Base-by-base conservation (phyloP, 805 yeast species). In the Alloascoidea africana region DNA sequence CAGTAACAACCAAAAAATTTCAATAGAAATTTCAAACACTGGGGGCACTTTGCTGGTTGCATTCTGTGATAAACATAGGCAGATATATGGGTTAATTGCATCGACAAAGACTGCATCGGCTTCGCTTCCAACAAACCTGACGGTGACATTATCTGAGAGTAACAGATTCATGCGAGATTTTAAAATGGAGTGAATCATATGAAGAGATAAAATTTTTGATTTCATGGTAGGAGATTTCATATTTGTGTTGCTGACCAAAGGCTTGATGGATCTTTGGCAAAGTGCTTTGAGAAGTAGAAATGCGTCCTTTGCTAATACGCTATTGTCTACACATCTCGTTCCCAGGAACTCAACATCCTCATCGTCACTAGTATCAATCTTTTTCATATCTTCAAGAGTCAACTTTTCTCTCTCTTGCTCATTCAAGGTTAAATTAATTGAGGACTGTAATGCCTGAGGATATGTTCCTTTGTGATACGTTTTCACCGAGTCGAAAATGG, bases 21-120 rank as follows among this genome's bases (percentile, higher is more conserved):
- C 97, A 32, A 89, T 66, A 3, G 94, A 76, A 5, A 89, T 72
- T 52, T 89, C 96, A 55, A 82, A 91, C 5, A 91, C 91, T 2
- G 96, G 89, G 0, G 95, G 82, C 34, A 84, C 63, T 3, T 89
- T 79, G 11, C 94, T 83, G 0, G 96, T 89, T 0, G 96, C 94
- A 59, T 93, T 91, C 54, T 94, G 72, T 1, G 95, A 79, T 38
- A 91, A 65, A 2, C 87, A 69, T 34, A 84, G 65, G 50, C 95
- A 81, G 19, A 91, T 53, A 48, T 86, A 86, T 52, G 84, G 93
- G 52, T 87, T 73, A 18, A 85, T 70, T 0, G 95, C 84, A 50
- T 79, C 80, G 35, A 84, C 72, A 40, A 89, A 68, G 18, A 78
- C 59, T 0, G 80, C 68, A 38, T 68, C 70, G 27, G 65, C 69